Base-by-base conservation (phyloP, 768 basidiomycete genomes). In the Mycena albidolilacea region DNA sequence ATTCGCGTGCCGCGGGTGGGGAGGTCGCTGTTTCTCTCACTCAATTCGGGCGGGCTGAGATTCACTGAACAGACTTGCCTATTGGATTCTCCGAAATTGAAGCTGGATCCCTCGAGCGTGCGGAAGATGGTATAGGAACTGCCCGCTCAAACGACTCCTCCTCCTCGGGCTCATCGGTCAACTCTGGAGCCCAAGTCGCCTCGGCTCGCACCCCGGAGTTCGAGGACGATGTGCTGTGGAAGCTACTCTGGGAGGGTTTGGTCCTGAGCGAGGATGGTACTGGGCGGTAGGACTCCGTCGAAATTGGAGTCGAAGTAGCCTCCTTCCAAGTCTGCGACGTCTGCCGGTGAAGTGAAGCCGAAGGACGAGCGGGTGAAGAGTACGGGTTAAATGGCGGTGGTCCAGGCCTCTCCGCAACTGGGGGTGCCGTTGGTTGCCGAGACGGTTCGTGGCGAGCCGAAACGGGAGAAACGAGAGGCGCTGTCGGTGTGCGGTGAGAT, bases 131-230 rank as follows among this genome's bases (percentile, higher is more conserved):
- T 41, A 57, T 15, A 35, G 70, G 64, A 41, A 60, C 41, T 38
- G 38, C 37, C 9, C 48, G 70, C 23, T 58, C 64, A 19, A 39
- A 54, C 30, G 3, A 1, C 46, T 48, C 46, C 46, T 46, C 55
- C 44, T 66, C 70, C 41, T 71, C 64, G 1, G 71, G 71, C 38
- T 72, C 71, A 3, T 62, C 65, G 41, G 60, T 62, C 39, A 72
- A 23, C 11, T 35, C 15, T 7, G 58, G 7, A 14, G 12, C 17
- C 64, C 70, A 67, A 17, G 17, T 48, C 12, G 12, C 9, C 3
- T 65, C 69, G 37, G 46, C 14, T 69, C 15, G 14, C 60, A 23
- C 21, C 48, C 12, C 59, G 23, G 62, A 38, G 41, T 5, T 30
- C 10, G 69, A 41, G 30, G 30, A 30, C 7, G 52, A 21, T 5